Evolutionary conservation across 805 yeast species (phyloP).

Genomic region (Saturnispora hagleri): DNA sequence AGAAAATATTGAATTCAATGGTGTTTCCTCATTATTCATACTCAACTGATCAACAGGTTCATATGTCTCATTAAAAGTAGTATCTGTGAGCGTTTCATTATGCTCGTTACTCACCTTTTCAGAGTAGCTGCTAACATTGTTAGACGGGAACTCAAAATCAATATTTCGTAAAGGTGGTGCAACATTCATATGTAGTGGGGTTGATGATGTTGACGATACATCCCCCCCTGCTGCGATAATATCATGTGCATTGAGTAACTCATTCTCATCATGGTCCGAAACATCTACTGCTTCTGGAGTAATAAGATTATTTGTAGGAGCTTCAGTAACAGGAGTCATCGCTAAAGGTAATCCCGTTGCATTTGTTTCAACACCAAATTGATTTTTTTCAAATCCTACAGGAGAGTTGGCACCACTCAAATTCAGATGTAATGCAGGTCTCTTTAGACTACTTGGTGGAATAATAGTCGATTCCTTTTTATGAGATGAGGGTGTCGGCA

Average conservation of each 20-base stretch:
- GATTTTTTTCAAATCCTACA: constrained; percentile 17
- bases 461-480: constrained; percentile 20
- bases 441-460: constrained; percentile 12
- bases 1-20: constrained; percentile 3
- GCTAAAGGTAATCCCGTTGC: constrained; percentile 53
- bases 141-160: not conserved
- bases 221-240: not conserved
- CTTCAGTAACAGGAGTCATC: constrained; percentile 78
- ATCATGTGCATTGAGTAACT: not conserved
- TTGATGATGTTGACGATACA: not conserved
- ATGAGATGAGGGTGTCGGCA: constrained; percentile 58
- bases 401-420: constrained; percentile 1
- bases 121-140: not conserved
- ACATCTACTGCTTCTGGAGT: constrained; percentile 9
- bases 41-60: not conserved
- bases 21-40: not conserved
- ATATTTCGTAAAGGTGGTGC: not conserved
- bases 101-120: not conserved
- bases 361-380: constrained; percentile 47
- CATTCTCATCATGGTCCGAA: not conserved
- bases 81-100: constrained; percentile 6
- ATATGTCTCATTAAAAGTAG: constrained; percentile 4
- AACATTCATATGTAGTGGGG: constrained; percentile 1
- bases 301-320: constrained; percentile 10
- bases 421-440: constrained; percentile 3